Conservation (phyloP, 2,329 filamentous ascomycete genomes). For the Penicillium sp. region DNA sequence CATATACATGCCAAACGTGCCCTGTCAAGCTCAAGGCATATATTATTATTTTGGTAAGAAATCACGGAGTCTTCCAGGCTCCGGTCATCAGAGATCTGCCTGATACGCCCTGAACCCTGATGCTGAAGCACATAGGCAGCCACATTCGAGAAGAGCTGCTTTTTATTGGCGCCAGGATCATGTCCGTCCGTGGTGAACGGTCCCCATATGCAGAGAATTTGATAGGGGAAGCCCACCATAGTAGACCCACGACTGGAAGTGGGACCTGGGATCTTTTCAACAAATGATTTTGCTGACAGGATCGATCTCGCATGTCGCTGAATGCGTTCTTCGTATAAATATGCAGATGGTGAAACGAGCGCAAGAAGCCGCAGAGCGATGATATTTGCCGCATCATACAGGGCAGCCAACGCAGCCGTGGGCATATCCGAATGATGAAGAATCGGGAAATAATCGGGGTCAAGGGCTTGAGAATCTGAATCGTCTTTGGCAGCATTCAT, state of each 20-base stretch:
- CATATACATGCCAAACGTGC: not conserved
- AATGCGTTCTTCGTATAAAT: constrained; percentile 7
- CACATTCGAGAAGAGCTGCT: constrained; percentile 3
- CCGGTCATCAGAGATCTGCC: not conserved
- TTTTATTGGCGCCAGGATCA: not conserved
- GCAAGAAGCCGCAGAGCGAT: not conserved
- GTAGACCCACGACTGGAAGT: constrained; percentile 4
- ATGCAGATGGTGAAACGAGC: not conserved
- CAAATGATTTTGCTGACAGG: constrained; percentile 2
- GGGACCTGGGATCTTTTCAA: constrained; percentile 1
- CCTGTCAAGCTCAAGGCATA: not conserved
- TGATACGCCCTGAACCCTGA: not conserved
- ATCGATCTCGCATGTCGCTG: constrained; percentile 5
- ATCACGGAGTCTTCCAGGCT: not conserved
- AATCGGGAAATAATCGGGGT: constrained; percentile 3
- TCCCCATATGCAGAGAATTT: constrained; percentile 3
- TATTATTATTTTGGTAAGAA: not conserved
- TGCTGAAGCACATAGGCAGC: constrained; percentile 2
- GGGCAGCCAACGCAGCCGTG: constrained; percentile 3
- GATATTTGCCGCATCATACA: constrained; percentile 8
- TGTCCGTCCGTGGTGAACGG: not conserved
- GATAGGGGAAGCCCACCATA: constrained; percentile 6
- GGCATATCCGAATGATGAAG: constrained; percentile 8
- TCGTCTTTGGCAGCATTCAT: not conserved
- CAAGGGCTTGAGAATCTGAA: not conserved